Conservation (phyloP, 106 monocot species). For the Allium sativum region DNA sequence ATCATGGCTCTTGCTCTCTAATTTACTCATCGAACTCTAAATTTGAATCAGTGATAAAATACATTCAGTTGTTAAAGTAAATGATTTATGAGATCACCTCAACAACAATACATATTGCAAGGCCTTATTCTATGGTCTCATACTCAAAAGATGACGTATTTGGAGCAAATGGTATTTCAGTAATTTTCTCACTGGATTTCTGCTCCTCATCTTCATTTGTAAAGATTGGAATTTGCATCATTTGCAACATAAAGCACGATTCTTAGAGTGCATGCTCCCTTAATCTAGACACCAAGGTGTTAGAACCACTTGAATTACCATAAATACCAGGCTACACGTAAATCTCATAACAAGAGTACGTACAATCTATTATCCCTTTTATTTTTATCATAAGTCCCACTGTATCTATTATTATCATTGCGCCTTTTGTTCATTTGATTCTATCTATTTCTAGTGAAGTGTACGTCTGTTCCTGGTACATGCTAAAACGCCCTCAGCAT, state of each 20-base stretch:
- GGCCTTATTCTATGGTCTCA: slow-evolving; percentile 62
- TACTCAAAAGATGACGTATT: slow-evolving; percentile 21
- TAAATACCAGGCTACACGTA: slow-evolving; percentile 89
- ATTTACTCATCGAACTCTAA: too few species aligned
- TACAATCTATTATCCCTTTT: too few species aligned
- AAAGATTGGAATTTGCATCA: slow-evolving; percentile 74
- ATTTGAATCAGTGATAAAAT: too few species aligned
- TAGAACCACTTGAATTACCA: slow-evolving; percentile 55
- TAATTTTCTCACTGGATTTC: slow-evolving; percentile 10
- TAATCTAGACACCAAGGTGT: slow-evolving; percentile 37
- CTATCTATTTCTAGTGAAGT: too few species aligned
- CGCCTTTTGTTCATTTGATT: too few species aligned
- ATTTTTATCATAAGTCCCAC: too few species aligned
- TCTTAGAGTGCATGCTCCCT: slow-evolving; percentile 61
- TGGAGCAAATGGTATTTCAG: slow-evolving; percentile 11
- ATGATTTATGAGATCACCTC: slow-evolving; percentile 46
- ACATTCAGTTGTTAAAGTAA: not conserved
- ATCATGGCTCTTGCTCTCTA: not conserved
- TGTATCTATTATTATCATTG: too few species aligned
- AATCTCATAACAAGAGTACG: slow-evolving; percentile 64
- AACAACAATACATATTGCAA: slow-evolving; percentile 75
- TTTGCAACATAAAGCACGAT: slow-evolving; percentile 81
- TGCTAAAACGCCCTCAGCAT: too few species aligned
- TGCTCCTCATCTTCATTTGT: slow-evolving; percentile 28
- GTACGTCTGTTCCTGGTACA: too few species aligned